Evolutionary conservation across 352 stramenopile species (phyloP).

Genomic region (Phytophthora tubulina): DNA sequence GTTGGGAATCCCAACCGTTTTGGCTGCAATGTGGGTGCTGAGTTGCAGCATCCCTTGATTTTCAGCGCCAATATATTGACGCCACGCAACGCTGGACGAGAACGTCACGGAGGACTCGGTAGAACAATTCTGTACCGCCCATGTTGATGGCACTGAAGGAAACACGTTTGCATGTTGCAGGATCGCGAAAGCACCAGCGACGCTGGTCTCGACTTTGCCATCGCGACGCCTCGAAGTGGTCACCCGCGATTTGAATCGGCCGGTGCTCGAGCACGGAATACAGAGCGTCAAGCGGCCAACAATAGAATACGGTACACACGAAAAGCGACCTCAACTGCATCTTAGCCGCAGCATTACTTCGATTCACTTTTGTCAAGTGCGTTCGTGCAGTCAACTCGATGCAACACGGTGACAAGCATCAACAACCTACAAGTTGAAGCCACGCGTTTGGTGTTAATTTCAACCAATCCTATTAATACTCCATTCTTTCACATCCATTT

Average conservation of each 20-base stretch:
- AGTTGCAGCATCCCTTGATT: too few species aligned
- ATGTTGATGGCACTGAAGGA: conserved; percentile 17
- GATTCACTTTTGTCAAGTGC: background rate
- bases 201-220: conserved; percentile 5
- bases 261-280: conserved; percentile 11
- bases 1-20: background rate
- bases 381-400: background rate
- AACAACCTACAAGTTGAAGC: background rate
- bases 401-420: too few species aligned
- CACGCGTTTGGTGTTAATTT: too few species aligned
- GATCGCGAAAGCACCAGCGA: conserved; percentile 17
- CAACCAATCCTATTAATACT: too few species aligned
- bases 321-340: background rate
- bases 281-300: conserved; percentile 8
- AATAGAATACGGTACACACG: background rate
- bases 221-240: conserved; percentile 29
- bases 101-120: conserved; percentile 2
- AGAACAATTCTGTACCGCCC: background rate
- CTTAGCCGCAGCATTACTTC: conserved; percentile 8
- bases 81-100: background rate
- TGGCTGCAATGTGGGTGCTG: background rate
- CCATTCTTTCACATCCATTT: too few species aligned
- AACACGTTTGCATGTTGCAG: conserved; percentile 11
- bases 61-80: background rate
- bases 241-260: conserved; percentile 26